A percentile compares a stretch with the other conserved stretches of the same genome.
Evolutionary conservation across 2,329 filamentous ascomycete species (phyloP).

Genomic region (Emydomyces testavorans): DNA sequence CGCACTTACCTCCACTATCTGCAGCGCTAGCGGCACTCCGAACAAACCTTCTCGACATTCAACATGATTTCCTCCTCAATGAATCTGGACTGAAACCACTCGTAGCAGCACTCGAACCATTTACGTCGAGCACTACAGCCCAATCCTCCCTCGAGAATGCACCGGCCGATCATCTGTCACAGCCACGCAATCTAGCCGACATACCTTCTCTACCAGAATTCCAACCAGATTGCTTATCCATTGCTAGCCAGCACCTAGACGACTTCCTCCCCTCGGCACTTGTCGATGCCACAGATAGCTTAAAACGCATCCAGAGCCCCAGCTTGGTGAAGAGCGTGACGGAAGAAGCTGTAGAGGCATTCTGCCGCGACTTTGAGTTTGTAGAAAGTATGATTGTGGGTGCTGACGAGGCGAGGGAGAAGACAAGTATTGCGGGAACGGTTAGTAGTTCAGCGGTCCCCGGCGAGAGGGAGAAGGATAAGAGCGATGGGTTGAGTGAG

Average conservation of each 20-base stretch:
- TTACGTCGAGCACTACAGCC: conserved; percentile 20
- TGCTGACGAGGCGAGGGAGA: conserved; percentile 43
- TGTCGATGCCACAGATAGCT: conserved; percentile 77
- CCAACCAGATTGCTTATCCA: conserved; percentile 49
- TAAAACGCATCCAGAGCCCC: conserved; percentile 62
- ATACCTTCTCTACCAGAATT: conserved; percentile 47
- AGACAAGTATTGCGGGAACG: conserved; percentile 25
- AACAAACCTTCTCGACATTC: conserved; percentile 50
- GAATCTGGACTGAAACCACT: conserved; percentile 62
- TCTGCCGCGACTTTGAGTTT: conserved; percentile 73
- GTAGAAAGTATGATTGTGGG: conserved; percentile 51
- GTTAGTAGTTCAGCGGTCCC: conserved; percentile 21
- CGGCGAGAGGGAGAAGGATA: conserved; percentile 14
- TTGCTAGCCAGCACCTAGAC: conserved; percentile 66
- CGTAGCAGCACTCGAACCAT: conserved; percentile 45
- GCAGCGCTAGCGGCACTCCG: conserved; percentile 38
- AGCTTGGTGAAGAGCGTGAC: conserved; percentile 63
- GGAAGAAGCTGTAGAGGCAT: conserved; percentile 68
- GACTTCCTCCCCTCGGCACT: conserved; percentile 85
- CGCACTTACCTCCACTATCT: conserved; percentile 47
- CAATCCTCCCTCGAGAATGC: conserved; percentile 2
- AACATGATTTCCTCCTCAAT: conserved; percentile 60
- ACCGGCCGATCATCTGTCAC: conserved; percentile 16
- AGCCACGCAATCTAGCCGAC: conserved; percentile 41
- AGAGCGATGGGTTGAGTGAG: conserved; percentile 24